Base-by-base conservation (phyloP, 2,329 filamentous ascomycete species). In the Endoconidiophora laricicola region DNA sequence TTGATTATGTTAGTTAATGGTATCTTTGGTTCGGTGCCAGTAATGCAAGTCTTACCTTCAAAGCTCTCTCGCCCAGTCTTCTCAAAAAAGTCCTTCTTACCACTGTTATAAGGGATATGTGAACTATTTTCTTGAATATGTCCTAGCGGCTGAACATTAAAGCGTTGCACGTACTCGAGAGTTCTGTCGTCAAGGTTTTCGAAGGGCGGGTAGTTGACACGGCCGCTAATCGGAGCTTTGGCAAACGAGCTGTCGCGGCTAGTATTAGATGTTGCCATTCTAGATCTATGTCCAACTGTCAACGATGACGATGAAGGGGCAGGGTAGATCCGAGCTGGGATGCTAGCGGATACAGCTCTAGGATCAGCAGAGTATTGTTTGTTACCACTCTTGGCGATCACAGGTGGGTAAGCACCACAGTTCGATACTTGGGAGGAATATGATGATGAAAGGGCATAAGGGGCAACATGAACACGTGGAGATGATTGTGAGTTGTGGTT, bases 81-180 rank as follows among this genome's bases (percentile, higher is more conserved):
- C 56, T 81, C 77, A 55, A 80, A 76, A 59, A 95, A 94, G 54
- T 81, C 75, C 63, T 93, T 94, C 70, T 95, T 96, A 56, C 86
- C 84, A 61, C 88, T 94, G 60, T 86, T 88, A 65, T 96, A 96
- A 0, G 90, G 90, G 53, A 95, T 94, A 59, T 90, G 86, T 47
- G 79, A 72, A 56, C 76, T 75, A 54, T 71, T 81, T 26, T 74
- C 67, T 44, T 68, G 65, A 54, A 82, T 86, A 54, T 70, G 67
- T 2, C 76, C 76, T 56, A 79, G 69, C 1, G 85, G 83, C 49
- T 71, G 73, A 48, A 95, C 69, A 14, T 74, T 68, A 59, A 83
- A 90, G 38, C 67, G 69, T 38, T 67, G 65, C 54, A 91, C 74
- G 55, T 80, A 70, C 12, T 66, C 65, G 7, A 71, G 65, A 14